Conservation (phyloP, 2,329 filamentous ascomycete species). For the Calonectria hawksworthii region DNA sequence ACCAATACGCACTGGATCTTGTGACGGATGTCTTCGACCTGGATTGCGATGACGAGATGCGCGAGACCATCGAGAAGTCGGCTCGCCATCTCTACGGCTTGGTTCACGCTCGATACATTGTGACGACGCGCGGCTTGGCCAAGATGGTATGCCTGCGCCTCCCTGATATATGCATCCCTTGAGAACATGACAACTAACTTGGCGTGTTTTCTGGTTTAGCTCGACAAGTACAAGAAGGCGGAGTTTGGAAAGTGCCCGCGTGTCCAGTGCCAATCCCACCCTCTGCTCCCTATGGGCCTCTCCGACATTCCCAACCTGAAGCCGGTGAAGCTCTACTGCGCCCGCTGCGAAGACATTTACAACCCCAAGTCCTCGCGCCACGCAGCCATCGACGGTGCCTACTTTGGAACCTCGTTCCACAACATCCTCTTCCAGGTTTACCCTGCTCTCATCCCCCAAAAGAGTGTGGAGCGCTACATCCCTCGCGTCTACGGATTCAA, state of each 20-base stretch:
- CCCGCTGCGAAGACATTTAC: conserved; percentile 97
- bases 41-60: conserved; percentile 98
- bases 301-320: conserved; percentile 90
- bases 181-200: conserved; percentile 9
- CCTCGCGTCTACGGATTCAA: conserved; percentile 96
- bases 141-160: conserved; percentile 82
- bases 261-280: conserved; percentile 94
- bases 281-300: conserved; percentile 93
- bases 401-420: conserved; percentile 98
- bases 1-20: conserved; percentile 97
- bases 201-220: conserved; percentile 64
- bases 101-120: conserved; percentile 96
- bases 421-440: conserved; percentile 99
- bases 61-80: conserved; percentile 97
- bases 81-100: conserved; percentile 95
- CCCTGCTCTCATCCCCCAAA: conserved; percentile 87
- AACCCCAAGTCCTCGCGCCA: conserved; percentile 98
- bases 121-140: conserved; percentile 90
- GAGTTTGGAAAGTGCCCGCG: conserved; percentile 99
- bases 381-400: conserved; percentile 94
- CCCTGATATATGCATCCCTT: not conserved
- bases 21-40: conserved; percentile 99
- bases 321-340: conserved; percentile 96
- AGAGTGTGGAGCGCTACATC: conserved; percentile 87
- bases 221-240: conserved; percentile 98